Base-by-base conservation (phyloP, 106 monocot species). In the Ottelia alismoides region DNA sequence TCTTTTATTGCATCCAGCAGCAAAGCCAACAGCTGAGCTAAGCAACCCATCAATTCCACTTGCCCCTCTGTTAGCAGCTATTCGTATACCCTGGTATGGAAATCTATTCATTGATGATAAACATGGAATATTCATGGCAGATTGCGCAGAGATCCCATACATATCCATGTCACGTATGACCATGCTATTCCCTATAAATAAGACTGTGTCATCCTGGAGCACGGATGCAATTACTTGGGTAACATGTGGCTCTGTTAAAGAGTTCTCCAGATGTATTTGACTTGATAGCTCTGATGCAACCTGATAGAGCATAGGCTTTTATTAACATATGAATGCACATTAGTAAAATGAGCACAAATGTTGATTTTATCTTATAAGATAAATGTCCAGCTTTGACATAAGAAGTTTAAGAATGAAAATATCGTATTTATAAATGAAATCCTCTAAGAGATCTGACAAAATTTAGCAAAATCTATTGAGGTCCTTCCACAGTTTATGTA, bases 121-220 rank as follows among this genome's bases (percentile, higher is more conserved):
- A 35, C 56, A 30, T 19, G 22, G 18, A 64, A 27, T 26, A 63
- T 30, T 27, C 29, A 16, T 60, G 28, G 3, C 28, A 56, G 66
- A 49, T 64, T 64, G 63, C 14, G 66, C 22, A 31, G 88, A 78
- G 30, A 47, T 78, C 47, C 75, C 88, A 70, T 84, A 94, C 94
- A 94, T 94, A 64, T 94, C 81, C 25, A 78, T 27, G 58, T 94
- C 84, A 25, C 94, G 66, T 68, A 94, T 84, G 40, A 63, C 76
- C 94, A 94, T 94, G 64, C 94, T 94, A 64, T 94, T 94, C 31
- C 94, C 94, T 74, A 94, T 12, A 64, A 94, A 94, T 54, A 94
- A 69, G 45, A 73, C 76, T 66, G 64, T 50, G 69, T 78, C 73
- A 70, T 21, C 58, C 32, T 57, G 44, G 71, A 84, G 74, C 46